phyloP scores from a whole-genome alignment of 2,329 filamentous ascomycete genomes.

The Ascochyta fabae region DNA sequence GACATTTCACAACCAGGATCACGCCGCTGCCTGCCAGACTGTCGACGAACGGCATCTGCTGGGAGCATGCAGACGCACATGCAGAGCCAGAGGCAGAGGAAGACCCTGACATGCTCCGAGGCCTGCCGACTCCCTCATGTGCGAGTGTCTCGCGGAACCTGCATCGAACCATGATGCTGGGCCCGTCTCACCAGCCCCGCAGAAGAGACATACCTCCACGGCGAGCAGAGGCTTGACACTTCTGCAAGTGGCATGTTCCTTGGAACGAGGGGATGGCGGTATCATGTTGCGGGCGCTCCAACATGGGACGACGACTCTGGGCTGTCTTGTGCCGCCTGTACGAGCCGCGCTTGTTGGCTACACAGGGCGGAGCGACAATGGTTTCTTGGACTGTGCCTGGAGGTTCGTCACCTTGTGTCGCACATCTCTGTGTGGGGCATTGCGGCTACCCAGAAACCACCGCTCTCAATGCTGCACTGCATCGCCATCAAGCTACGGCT shows the following conservation, averaged over 20 bases:
- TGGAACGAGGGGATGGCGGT: conserved; percentile 1
- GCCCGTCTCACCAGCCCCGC: conserved; percentile 7
- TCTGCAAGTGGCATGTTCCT: neutral
- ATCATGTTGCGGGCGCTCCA: neutral
- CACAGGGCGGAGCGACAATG: neutral
- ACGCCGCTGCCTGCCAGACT: conserved; percentile 9
- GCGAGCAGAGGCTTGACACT: neutral
- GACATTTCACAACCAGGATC: conserved; percentile 25
- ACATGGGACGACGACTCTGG: neutral
- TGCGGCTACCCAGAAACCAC: conserved; percentile 2
- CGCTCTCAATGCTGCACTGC: conserved; percentile 9
- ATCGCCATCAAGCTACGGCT: conserved; percentile 6
- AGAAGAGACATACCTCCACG: neutral
- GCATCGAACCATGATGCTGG: neutral
- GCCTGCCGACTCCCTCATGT: neutral
- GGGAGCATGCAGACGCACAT: neutral
- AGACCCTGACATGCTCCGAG: conserved; percentile 5
- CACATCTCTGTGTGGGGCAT: neutral
- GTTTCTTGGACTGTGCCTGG: neutral
- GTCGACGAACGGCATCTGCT: conserved; percentile 1
- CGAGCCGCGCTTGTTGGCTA: neutral
- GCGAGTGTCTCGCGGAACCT: neutral
- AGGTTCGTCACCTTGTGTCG: conserved; percentile 1
- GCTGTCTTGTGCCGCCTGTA: neutral
- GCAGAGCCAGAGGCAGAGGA: conserved; percentile 1